Base-by-base conservation (phyloP, 1,139 yeast species). In the Nakaseomyces glabratus region DNA sequence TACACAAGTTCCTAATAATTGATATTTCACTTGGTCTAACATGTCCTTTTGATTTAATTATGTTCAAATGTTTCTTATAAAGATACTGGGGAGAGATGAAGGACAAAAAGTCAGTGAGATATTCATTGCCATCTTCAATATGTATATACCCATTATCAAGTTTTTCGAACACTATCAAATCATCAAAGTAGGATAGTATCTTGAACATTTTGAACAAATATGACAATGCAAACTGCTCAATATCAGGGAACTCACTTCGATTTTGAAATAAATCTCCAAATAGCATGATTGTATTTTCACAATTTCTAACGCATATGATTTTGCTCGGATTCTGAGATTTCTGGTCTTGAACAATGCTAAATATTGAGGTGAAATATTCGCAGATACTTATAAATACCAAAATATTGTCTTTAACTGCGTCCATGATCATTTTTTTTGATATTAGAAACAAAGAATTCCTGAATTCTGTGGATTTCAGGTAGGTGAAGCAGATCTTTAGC, bases 31-130 rank as follows among this genome's bases (percentile, higher is more conserved):
- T 47, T 1, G 57, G 49, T 1, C 42, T 41, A 2, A 60, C 36
- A 1, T 36, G 15, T 2, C 53, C 31, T 5, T 28, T 38, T 6
- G 41, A 34, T 25, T 39, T 37, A 2, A 61, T 11, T n/a, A 53
- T 9, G 2, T 36, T 35, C 6, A 37, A 20, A 31, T 59, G 53
- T 7, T 45, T 26, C 2, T 38, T 18, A 3, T 46, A 42, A 7
- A 62, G 36, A 31, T 57, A 61, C 4, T 21, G 28, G 11, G 66
- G 65, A 24, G 60, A 52, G 17, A 60, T 40, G 13, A 47, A 48
- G 1, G 62, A 46, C n/a, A 60, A 31, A 22, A 57, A 48, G 7
- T 49, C 52, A 0, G 35, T 24, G 3, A 46, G 21, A 21, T 48
- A 34, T 14, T 40, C 37, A 33, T 49, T 51, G 3, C 39, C 38